Base-by-base conservation (phyloP, 331 rosid species). In the Cydonia oblonga region DNA sequence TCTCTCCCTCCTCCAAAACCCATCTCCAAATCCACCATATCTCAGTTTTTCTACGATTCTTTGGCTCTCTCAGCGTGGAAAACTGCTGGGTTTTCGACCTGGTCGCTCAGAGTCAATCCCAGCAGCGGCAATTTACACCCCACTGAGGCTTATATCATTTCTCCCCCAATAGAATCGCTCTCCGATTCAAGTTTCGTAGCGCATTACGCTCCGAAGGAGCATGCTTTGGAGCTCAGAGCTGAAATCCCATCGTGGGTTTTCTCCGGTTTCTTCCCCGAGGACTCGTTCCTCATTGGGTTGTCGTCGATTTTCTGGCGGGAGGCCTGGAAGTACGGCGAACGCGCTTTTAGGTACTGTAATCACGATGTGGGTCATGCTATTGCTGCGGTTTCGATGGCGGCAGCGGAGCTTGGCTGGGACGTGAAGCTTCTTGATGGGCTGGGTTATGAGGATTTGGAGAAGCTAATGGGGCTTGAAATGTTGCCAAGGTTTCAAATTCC, bases 261-360 rank as follows among this genome's bases (percentile, higher is more conserved):
- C 72, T 33, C 73, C 23, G 70, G 73, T 22, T 73, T 80, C 51
- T 78, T 90, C 24, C 97, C 98, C 0, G 71, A 78, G 35, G 75
- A 80, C 76, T 68, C 87, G 1, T 89, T 90, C 19, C 86, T 93
- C 5, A 70, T 93, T 44, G 98, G 97, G 52, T 69, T 93, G 60
- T 83, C 98, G 14, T 90, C 98, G 2, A 75, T 90, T 82, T 93
- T 93, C 78, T 93, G 98, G 98, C 95, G 98, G 3, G 98, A 93
- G 80, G 92, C 95, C 2, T 93, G 98, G 98, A 93, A 93, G 60
- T 93, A 93, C 18, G 98, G 98, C 3, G 98, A 93, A 77, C 89
- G 98, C 2, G 97, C 95, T 5, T 89, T 89, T 68, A 88, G 98
- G 83, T 93, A 93, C 38, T 90, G 97, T 62, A 89, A 90, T 70